phyloP scores from a whole-genome alignment of 345 rosid genomes.

The Hypericum perforatum region DNA sequence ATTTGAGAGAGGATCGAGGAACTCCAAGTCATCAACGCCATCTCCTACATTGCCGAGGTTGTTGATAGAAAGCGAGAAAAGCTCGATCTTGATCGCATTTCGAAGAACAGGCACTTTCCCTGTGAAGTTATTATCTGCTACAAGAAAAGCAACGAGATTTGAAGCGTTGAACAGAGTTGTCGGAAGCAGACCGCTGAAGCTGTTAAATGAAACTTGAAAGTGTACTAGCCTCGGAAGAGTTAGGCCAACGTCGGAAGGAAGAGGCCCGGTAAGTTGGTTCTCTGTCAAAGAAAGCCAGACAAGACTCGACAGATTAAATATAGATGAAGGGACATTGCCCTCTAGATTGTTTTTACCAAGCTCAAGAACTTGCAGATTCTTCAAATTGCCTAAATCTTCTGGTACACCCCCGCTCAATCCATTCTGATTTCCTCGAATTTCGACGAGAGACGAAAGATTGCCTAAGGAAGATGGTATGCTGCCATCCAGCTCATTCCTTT shows the following conservation, averaged over 20 bases:
- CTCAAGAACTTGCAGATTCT: background rate
- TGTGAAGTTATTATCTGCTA: background rate
- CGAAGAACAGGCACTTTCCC: background rate
- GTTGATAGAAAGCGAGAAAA: background rate
- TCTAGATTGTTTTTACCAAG: background rate
- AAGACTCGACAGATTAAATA: background rate
- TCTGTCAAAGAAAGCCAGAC: background rate
- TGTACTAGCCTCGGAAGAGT: background rate
- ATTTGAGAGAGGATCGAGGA: constrained; percentile 7
- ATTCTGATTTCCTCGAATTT: background rate
- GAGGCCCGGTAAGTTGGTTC: background rate
- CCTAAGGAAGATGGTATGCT: constrained; percentile 11
- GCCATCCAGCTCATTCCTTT: constrained; percentile 11
- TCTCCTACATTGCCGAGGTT: background rate
- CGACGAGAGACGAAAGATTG: constrained; percentile 5
- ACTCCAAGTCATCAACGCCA: constrained; percentile 4
- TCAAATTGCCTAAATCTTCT: background rate
- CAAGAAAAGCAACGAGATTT: background rate
- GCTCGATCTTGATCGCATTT: background rate
- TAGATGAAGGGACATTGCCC: background rate
- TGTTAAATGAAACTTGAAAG: background rate
- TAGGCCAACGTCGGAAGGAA: background rate
- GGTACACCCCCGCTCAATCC: background rate
- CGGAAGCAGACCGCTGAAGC: background rate
- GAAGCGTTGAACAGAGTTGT: background rate